A percentile compares a stretch with the other conserved stretches of the same genome.
Evolutionary conservation across 441 rosid genomes (phyloP).

Genomic region (Arabidopsis lyrata): DNA sequence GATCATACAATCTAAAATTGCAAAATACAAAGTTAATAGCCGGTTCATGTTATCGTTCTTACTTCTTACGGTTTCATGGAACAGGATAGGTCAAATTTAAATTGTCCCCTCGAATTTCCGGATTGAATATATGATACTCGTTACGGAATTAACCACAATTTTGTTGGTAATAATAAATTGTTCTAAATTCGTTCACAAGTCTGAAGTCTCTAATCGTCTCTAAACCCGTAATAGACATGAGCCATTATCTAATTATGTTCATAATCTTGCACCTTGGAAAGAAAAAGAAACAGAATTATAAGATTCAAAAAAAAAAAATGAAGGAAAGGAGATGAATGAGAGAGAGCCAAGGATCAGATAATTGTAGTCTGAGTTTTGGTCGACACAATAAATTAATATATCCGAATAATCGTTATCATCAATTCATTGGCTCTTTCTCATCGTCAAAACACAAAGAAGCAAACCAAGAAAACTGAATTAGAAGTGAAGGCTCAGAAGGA

Average conservation of each 20-base stretch:
- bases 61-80: background rate
- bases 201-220: no score
- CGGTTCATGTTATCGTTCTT: background rate
- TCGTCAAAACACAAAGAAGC: background rate
- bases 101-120: background rate
- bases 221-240: no score
- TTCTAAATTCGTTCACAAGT: background rate
- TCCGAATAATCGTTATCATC: conserved; percentile 66
- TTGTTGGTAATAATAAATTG: no score
- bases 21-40: no score
- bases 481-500: conserved; percentile 82
- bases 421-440: conserved; percentile 56
- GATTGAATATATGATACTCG: background rate
- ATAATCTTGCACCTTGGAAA: no score
- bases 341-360: conserved; percentile 75
- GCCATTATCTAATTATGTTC: no score
- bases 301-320: background rate
- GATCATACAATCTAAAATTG: no score
- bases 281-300: no score
- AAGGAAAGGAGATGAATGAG: background rate
- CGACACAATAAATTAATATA: conserved; percentile 54
- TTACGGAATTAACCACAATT: background rate
- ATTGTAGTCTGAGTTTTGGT: conserved; percentile 90
- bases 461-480: background rate
- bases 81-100: no score